Conservation (phyloP, 306 rosid species). For the Inga laurina region DNA sequence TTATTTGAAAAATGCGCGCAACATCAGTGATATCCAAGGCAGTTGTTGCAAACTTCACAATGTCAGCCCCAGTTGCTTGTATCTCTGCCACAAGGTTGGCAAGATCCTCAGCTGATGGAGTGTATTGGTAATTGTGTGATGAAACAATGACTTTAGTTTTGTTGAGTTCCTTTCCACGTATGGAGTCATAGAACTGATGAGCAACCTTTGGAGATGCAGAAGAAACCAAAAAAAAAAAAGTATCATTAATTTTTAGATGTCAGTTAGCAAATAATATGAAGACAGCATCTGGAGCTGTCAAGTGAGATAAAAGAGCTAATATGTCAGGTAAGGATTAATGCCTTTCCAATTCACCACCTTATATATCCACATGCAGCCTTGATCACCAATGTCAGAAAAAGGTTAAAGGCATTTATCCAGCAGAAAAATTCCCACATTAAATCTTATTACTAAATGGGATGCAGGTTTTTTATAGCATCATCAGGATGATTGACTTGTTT, state of each 20-base stretch:
- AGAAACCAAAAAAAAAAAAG: slow-evolving; percentile 33
- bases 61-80: slow-evolving; percentile 91
- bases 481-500: slow-evolving; percentile 22
- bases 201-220: slow-evolving; percentile 69
- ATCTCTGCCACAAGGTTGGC: slow-evolving; percentile 86
- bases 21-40: slow-evolving; percentile 90
- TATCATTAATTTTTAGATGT: slow-evolving; percentile 25
- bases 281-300: slow-evolving; percentile 15
- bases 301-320: neutral
- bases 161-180: slow-evolving; percentile 57
- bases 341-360: slow-evolving; percentile 14
- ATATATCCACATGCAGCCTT: slow-evolving; percentile 16
- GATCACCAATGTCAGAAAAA: slow-evolving; percentile 10
- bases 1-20: slow-evolving; percentile 72
- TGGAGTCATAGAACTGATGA: slow-evolving; percentile 64
- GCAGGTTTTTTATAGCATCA: slow-evolving; percentile 23
- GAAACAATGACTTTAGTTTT: slow-evolving; percentile 83
- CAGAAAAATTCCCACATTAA: slow-evolving; percentile 12
- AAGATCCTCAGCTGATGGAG: slow-evolving; percentile 91
- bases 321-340: neutral
- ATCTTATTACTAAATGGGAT: neutral
- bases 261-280: slow-evolving; percentile 22
- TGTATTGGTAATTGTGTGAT: slow-evolving; percentile 80
- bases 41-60: slow-evolving; percentile 90
- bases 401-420: slow-evolving; percentile 27